A percentile compares a stretch with the other conserved stretches of the same genome.
These are phyloP conservation scores for Teunomyces atbi DNA, from an alignment of 805 yeast species.

Conservation along the genomic window DNA sequence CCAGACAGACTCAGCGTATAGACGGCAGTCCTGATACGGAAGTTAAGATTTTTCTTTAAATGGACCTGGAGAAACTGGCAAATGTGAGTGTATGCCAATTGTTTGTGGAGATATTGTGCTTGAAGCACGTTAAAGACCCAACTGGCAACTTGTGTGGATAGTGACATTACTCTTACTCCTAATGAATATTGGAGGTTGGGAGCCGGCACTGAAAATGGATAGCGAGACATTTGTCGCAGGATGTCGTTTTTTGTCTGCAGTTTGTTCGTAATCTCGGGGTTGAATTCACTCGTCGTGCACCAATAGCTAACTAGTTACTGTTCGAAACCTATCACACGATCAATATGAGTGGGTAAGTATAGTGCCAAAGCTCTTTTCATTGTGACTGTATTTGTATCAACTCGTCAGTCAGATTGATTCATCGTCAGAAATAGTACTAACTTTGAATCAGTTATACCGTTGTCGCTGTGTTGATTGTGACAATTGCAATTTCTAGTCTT, in stretches of 20 bases:
- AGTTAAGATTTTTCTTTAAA: conserved; percentile 33
- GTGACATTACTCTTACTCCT: background rate
- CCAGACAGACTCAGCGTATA: conserved; percentile 52
- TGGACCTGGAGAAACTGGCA: conserved; percentile 51
- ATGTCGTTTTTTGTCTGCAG: background rate
- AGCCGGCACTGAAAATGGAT: too few species aligned
- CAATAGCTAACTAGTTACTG: background rate
- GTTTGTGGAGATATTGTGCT: conserved; percentile 58
- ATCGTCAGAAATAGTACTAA: conserved; percentile 8
- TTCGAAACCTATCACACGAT: conserved; percentile 1
- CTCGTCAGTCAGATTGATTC: too few species aligned
- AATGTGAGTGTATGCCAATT: conserved; percentile 60
- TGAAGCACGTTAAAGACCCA: conserved; percentile 43
- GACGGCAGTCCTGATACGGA: conserved; percentile 67
- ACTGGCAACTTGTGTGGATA: conserved; percentile 27
- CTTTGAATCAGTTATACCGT: conserved; percentile 59
- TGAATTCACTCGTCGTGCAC: background rate
- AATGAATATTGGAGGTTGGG: too few species aligned
- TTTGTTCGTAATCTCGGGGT: background rate
- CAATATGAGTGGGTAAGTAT: conserved; percentile 47
- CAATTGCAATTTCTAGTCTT: conserved; percentile 55
- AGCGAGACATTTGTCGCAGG: background rate
- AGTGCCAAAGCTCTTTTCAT: too few species aligned
- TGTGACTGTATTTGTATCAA: too few species aligned
- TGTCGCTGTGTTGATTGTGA: conserved; percentile 58